Base-by-base conservation (phyloP, 345 rosid species). In the Sisymbrium irio region DNA sequence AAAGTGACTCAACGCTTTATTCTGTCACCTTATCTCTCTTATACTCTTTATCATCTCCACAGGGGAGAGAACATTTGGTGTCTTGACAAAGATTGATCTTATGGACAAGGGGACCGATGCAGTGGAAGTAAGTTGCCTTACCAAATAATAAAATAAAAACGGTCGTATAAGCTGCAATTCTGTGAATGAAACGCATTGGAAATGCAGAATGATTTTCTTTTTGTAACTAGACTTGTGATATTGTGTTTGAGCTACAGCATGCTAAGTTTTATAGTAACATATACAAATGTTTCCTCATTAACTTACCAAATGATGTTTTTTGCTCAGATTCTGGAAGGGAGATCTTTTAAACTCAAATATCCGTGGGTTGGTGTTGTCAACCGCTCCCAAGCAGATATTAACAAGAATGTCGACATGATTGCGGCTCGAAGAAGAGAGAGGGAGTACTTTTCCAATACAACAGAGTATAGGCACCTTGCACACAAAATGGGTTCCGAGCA, bases 71-170 rank as follows among this genome's bases (percentile, higher is more conserved):
- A 96, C 99, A 20, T 76, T 88, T 57, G 99, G 99, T 65, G 99
- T 96, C 77, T 83, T 96, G 84, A 96, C 99, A 27, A 96, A 96
- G 88, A 96, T 92, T 60, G 99, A 96, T 81, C 96, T 96, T 76
- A 96, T 96, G 99, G 99, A 96, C 69, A 89, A 86, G 87, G 99
- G 97, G 55, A 96, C 99, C 9, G 97, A 96, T 85, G 98, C 98
- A 65, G 98, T 83, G 40, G 99, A 96, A 42, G 99, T 96, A 85
- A 92, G 92, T 83, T 74, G 61, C 17, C 57, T 74, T 73, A 44
- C 37, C 64, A 22, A 61, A 39, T 77, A 19, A 69, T n/a, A 35
- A 15, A 9, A 37, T 46, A 18, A 4, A 47, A 49, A 3, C n/a
- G 63, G 65, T 62, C 18, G 4, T 56, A 62, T 42, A 51, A 39